Evolutionary conservation across 148 eudicot genomes (phyloP), one percentile per base, ranked within the genome.

Genomic region (Diospyros kaki): DNA sequence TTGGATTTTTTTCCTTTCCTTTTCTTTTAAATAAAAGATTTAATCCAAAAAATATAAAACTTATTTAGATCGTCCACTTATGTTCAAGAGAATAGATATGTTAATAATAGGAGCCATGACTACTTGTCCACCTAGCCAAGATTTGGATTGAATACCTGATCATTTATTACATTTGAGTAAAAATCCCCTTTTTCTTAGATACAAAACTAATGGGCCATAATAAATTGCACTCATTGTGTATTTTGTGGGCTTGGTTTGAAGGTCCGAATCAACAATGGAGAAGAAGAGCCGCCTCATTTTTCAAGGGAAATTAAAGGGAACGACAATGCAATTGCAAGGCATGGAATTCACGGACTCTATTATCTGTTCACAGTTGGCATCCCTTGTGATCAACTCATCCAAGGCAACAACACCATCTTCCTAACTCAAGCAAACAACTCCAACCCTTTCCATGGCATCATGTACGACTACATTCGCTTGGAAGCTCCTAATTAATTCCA

Each of bases 321-420:
- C 12, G 87, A 84, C 58, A 84, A 84, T 66, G 82, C 87, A 62
- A 81, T 84, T 3, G 87, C 87, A 18, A 81, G 87, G 64, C 87
- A 84, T 69, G 87, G 87, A 12, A 78, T 84, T 66, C 87, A 81
- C 66, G 87, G 87, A 41, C 70, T 84, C 6, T 84, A 81, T 54
- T 78, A 78, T 75, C 52, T 84, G 62, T 81, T 75, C 44, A 84
- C 45, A 55, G 75, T 84, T 55, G 78, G 81, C 8, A 42, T 81
- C 42, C 59, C 62, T 9, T 61, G 70, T 14, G 11, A 55, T 48
- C 64, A 39, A 14, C 64, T 81, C 11, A 51, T 52, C 3, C n/a
- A 39, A 18, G 81, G 77, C 0, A 44, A 71, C 11, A 84, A 84
- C 50, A 72, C 73, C 11, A 78, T 84, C 9, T 78, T 72, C 66